Base-by-base conservation (phyloP, 1,284 basidiomycete species). In the Trametes hirsuta region DNA sequence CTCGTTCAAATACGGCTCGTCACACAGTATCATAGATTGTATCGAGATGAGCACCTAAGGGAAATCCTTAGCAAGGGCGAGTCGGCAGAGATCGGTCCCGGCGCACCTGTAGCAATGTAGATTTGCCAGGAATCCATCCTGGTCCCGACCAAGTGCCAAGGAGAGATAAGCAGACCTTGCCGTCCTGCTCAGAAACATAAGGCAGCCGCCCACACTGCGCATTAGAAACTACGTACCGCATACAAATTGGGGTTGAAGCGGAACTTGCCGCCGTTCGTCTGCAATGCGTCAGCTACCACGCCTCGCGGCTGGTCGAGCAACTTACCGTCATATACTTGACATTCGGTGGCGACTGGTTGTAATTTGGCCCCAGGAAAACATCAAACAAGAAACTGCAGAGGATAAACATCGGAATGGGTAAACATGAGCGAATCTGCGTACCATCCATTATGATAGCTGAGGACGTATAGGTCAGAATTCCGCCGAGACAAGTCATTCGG, bases 231-330 rank as follows among this genome's bases (percentile, higher is more conserved):
- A 76, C 86, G 69, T 72, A 91, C 91, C 47, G 90, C 91, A 71
- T 95, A 96, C 25, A 96, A 79, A 71, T 97, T 97, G 3, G 94
- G 94, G 68, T 96, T 96, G 77, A 95, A 94, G 25, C 95, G 85
- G 74, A 81, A 95, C 74, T 86, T 90, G 25, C 95, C 94, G 2
- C 92, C 93, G 64, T 93, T 90, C 0, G 94, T 97, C 91, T 93
- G 67, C 5, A n/a, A 24, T 42, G 15, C 53, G 14, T 51, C 48
- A 44, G 45, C 30, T 14, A 58, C 40, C 15, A 41, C 6, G 24
- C 47, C 9, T 2, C 44, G 5, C 35, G 4, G 1, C 1, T 1
- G 1, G 46, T 48, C 42, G 39, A 48, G 34, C 12, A n/a, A 69
- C 81, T 74, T 72, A 91, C 90, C 55, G 94, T 97, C 88, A 96